phyloP scores from a whole-genome alignment of 2,329 filamentous ascomycete genomes.

The Pezicula neosporulosa region DNA sequence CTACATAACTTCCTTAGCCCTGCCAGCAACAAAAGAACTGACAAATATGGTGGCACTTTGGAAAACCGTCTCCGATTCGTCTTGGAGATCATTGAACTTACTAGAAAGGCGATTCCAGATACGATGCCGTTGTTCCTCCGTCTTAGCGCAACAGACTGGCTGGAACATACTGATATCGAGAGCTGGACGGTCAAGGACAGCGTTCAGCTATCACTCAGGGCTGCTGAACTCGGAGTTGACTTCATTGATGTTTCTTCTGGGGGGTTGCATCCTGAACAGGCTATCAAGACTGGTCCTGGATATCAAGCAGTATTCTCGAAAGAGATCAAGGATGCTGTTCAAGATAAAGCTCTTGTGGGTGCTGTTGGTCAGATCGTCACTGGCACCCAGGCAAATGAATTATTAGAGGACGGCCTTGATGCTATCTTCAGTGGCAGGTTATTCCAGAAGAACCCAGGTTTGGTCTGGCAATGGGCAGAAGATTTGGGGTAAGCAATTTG shows the following conservation, averaged over 20 bases:
- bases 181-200: slow-evolving; percentile 66
- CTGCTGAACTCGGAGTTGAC: slow-evolving; percentile 65
- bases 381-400: slow-evolving; percentile 38
- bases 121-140: slow-evolving; percentile 67
- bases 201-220: slow-evolving; percentile 53
- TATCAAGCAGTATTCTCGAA: slow-evolving; percentile 70
- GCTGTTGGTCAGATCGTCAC: slow-evolving; percentile 42
- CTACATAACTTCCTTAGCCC: slow-evolving; percentile 60
- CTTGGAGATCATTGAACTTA: slow-evolving; percentile 59
- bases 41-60: slow-evolving; percentile 61
- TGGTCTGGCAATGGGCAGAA: slow-evolving; percentile 36
- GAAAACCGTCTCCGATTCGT: slow-evolving; percentile 66
- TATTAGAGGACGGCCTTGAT: slow-evolving; percentile 44
- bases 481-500: too few relatives aligned
- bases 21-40: slow-evolving; percentile 52
- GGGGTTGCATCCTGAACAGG: slow-evolving; percentile 56
- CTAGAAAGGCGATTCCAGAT: slow-evolving; percentile 57
- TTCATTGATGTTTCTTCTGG: slow-evolving; percentile 68
- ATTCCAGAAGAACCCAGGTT: slow-evolving; percentile 53
- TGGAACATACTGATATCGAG: slow-evolving; percentile 41
- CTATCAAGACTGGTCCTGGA: slow-evolving; percentile 52
- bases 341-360: slow-evolving; percentile 46
- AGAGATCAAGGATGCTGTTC: slow-evolving; percentile 65
- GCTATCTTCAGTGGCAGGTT: slow-evolving; percentile 42
- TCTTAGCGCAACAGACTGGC: slow-evolving; percentile 68